A percentile compares a stretch with the other conserved stretches of the same genome.
phyloP scores from a whole-genome alignment of 768 basidiomycete species.

The Leccinum pellstonianum region DNA sequence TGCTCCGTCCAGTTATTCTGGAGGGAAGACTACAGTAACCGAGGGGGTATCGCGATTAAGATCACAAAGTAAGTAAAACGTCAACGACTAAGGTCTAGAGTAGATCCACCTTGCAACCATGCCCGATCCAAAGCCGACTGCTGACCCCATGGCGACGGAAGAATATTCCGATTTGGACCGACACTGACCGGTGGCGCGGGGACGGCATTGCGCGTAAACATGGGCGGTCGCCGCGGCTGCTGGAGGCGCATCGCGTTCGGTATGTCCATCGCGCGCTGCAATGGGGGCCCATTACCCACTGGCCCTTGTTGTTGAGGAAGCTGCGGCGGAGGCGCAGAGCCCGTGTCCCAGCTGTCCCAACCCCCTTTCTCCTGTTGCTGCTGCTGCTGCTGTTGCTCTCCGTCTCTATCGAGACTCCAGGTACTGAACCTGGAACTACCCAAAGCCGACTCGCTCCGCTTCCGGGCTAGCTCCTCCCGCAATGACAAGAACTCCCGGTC shows the following conservation, averaged over 20 bases:
- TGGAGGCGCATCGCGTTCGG: conserved; percentile 53
- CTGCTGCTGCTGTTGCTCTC: conserved; percentile 24
- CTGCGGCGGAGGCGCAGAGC: conserved; percentile 20
- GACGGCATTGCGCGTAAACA: conserved; percentile 44
- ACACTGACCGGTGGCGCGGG: conserved; percentile 37
- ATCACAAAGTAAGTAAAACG: not conserved
- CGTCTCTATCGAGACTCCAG: conserved; percentile 31
- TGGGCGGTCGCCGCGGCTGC: conserved; percentile 55
- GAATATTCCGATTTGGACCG: conserved; percentile 38
- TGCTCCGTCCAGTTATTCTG: not conserved
- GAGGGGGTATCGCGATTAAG: conserved; percentile 7
- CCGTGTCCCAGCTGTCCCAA: conserved; percentile 32
- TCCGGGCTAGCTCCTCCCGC: conserved; percentile 23
- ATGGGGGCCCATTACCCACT: conserved; percentile 26
- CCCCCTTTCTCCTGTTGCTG: conserved; percentile 22
- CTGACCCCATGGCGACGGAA: conserved; percentile 40
- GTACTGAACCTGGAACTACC: conserved; percentile 21
- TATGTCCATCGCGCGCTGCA: conserved; percentile 51
- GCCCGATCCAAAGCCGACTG: conserved; percentile 41
- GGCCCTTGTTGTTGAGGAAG: conserved; percentile 31
- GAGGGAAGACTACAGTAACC: not conserved
- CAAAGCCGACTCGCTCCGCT: conserved; percentile 28
- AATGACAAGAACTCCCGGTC: conserved; percentile 37
- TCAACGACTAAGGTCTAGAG: conserved; percentile 41
- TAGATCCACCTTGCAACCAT: conserved; percentile 42